These are phyloP conservation scores for Corymbia maculata DNA, from an alignment of 345 rosid species.

Conservation along the genomic window DNA sequence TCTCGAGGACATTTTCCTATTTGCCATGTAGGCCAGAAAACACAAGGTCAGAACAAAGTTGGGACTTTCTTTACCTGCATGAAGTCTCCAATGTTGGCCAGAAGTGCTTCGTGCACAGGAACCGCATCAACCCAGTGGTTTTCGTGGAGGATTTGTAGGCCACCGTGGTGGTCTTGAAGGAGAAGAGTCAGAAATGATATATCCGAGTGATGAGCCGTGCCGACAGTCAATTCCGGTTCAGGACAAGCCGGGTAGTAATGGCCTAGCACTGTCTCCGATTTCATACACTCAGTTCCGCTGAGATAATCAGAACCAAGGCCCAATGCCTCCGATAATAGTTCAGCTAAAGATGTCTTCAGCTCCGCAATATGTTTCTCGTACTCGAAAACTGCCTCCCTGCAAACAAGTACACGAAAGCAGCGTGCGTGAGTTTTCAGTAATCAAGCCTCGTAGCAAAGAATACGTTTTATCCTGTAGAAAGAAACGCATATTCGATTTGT, in stretches of 20 bases:
- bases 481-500: not conserved
- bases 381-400: conserved; percentile 26
- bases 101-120: conserved; percentile 21
- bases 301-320: conserved; percentile 28
- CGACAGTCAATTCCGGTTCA: conserved; percentile 32
- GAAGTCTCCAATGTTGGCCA: conserved; percentile 39
- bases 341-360: conserved; percentile 13
- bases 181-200: conserved; percentile 34
- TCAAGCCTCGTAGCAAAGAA: not conserved
- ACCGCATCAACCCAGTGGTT: conserved; percentile 37
- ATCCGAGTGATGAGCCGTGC: conserved; percentile 36
- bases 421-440: not conserved
- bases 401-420: not conserved
- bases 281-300: conserved; percentile 31
- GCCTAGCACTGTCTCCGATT: conserved; percentile 28
- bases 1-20: not conserved
- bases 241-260: conserved; percentile 49
- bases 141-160: conserved; percentile 35
- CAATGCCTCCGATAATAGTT: conserved; percentile 32
- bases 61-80: conserved; percentile 20
- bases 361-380: conserved; percentile 22
- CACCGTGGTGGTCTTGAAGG: conserved; percentile 34
- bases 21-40: not conserved
- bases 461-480: not conserved
- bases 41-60: conserved; percentile 21